A percentile compares a stretch with the other conserved stretches of the same genome.
These are phyloP conservation scores for Aspergillus quadrilineatus DNA, from an alignment of 2,329 filamentous ascomycete genomes.

Conservation along the genomic window DNA sequence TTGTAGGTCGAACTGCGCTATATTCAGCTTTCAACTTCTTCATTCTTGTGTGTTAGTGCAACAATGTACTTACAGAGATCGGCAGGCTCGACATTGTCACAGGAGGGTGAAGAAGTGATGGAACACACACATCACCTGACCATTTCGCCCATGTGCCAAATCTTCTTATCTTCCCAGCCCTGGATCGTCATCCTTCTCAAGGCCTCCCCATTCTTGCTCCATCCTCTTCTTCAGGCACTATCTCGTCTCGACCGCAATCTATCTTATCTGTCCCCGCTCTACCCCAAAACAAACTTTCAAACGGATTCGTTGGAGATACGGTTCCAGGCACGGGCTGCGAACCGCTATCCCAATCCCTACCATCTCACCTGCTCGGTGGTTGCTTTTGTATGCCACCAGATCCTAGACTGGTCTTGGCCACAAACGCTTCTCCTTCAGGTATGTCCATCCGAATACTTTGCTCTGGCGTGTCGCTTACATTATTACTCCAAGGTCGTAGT, in stretches of 20 bases:
- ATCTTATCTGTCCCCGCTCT: conserved; percentile 6
- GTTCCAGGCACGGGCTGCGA: not conserved
- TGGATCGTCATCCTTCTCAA: no score
- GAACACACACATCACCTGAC: no score
- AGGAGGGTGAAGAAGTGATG: no score
- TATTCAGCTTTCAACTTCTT: no score
- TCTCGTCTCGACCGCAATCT: not conserved
- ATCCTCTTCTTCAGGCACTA: not conserved
- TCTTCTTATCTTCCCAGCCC: no score
- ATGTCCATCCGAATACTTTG: conserved; percentile 2
- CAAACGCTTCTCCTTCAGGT: conserved; percentile 2
- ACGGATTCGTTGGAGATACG: conserved; percentile 8
- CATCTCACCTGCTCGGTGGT: not conserved
- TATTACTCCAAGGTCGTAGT: not conserved
- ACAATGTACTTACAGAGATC: no score
- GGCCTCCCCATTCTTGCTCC: not conserved
- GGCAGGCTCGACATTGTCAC: no score
- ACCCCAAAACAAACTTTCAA: not conserved
- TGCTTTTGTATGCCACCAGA: not conserved
- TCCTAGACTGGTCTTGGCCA: conserved; percentile 2
- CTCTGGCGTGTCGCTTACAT: not conserved
- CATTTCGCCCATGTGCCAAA: no score
- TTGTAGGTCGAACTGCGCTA: no score
- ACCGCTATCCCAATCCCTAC: not conserved
- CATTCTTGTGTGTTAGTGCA: no score